A percentile compares a stretch with the other conserved stretches of the same genome.
phyloP scores from a whole-genome alignment of 2,329 filamentous ascomycete genomes.

The Diaporthe citriasiana region DNA sequence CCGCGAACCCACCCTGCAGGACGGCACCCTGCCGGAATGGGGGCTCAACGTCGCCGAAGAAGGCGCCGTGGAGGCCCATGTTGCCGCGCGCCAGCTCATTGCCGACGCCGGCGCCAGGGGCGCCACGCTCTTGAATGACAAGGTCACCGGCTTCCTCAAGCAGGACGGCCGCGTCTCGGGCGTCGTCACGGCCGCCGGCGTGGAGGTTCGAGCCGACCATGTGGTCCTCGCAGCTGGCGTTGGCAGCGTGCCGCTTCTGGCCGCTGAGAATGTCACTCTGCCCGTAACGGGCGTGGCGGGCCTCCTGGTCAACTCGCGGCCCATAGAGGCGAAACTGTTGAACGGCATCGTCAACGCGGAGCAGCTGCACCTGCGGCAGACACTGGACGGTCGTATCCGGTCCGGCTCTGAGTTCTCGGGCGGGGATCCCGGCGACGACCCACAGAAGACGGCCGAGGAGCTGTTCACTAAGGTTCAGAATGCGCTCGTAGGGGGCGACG shows the following conservation, averaged over 20 bases:
- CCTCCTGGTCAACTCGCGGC: conserved; percentile 50
- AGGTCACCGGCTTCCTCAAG: conserved; percentile 43
- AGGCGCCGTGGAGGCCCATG: conserved; percentile 50
- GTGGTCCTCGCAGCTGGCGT: conserved; percentile 51
- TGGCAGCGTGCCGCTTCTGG: conserved; percentile 47
- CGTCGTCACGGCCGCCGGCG: conserved; percentile 41
- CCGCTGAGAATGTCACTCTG: conserved; percentile 45
- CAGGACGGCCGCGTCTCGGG: conserved; percentile 41
- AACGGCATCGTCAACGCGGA: conserved; percentile 46
- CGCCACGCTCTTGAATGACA: conserved; percentile 41
- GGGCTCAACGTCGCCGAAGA: conserved; percentile 67
- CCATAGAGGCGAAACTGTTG: conserved; percentile 44
- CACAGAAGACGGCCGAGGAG: conserved; percentile 45
- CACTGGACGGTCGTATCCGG: conserved; percentile 47
- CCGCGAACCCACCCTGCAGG: conserved; percentile 46
- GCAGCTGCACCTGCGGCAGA: conserved; percentile 50
- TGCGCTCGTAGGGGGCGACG: conserved; percentile 42
- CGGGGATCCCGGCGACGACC: conserved; percentile 44
- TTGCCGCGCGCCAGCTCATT: conserved; percentile 46
- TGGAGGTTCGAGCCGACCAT: conserved; percentile 46
- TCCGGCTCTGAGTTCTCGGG: conserved; percentile 46
- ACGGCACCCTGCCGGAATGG: conserved; percentile 37
- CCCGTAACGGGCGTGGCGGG: conserved; percentile 47
- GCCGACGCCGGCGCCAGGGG: conserved; percentile 43
- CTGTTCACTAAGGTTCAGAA: conserved; percentile 46